Evolutionary conservation across 148 eudicot species (phyloP).

Genomic region (Chenopodium formosanum): DNA sequence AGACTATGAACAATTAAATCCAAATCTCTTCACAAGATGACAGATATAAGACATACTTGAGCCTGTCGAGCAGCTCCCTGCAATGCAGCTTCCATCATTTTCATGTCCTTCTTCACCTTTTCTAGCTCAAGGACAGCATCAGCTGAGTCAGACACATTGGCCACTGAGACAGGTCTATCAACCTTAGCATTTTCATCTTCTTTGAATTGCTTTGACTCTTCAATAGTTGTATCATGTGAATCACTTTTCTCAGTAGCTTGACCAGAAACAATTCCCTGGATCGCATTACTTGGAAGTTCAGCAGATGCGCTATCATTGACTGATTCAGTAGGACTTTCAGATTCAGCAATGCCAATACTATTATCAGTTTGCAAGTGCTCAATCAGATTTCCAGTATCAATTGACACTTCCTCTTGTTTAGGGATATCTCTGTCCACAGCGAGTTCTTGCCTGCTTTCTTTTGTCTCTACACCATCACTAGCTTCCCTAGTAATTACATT

Average conservation of each 20-base stretch:
- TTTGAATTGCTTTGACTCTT: constrained; percentile 27
- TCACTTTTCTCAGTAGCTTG: constrained; percentile 33
- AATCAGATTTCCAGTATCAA: constrained; percentile 31
- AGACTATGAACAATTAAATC: background rate
- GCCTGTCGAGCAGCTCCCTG: constrained; percentile 98
- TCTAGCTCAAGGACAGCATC: constrained; percentile 60
- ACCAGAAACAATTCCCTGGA: constrained; percentile 39
- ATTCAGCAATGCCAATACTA: constrained; percentile 22
- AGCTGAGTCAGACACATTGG: constrained; percentile 42
- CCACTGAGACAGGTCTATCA: constrained; percentile 41
- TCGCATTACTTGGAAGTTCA: constrained; percentile 36
- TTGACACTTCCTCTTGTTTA: constrained; percentile 32
- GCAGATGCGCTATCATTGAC: constrained; percentile 22
- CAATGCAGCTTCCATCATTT: constrained; percentile 95
- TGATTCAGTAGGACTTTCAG: constrained; percentile 38
- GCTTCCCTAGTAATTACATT: constrained; percentile 26
- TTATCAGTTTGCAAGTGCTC: constrained; percentile 31
- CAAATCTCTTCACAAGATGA: constrained; percentile 1
- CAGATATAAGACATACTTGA: constrained; percentile 54
- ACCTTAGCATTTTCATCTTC: constrained; percentile 41
- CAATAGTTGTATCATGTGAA: constrained; percentile 29
- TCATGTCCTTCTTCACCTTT: constrained; percentile 83
- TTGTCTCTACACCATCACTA: constrained; percentile 30
- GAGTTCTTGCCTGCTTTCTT: constrained; percentile 39
- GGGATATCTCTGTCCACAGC: constrained; percentile 26